These are phyloP conservation scores for Nitzschia sp. DNA, from an alignment of 108 stramenopile species.

Conservation along the genomic window DNA sequence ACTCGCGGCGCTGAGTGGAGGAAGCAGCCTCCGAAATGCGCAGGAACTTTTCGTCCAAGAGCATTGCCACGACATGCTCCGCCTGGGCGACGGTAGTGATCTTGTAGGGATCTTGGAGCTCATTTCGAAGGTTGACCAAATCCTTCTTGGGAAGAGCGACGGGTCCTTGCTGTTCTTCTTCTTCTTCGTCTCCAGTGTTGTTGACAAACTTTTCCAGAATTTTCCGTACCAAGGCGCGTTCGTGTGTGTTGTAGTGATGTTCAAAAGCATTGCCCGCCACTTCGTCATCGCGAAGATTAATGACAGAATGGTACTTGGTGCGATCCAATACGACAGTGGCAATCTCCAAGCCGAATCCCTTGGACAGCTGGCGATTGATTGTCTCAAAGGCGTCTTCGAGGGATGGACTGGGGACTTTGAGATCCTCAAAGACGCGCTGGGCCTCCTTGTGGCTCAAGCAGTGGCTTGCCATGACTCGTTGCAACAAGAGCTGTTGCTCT, in stretches of 20 bases:
- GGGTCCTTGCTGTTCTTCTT: slow-evolving; percentile 7
- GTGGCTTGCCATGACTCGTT: slow-evolving; percentile 64
- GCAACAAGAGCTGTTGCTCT: slow-evolving; percentile 70
- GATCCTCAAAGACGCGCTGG: slow-evolving; percentile 32
- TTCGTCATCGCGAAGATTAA: slow-evolving; percentile 41
- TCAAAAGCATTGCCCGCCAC: slow-evolving; percentile 39
- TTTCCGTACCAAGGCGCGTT: slow-evolving; percentile 50
- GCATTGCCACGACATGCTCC: slow-evolving; percentile 18
- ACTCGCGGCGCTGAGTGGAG: slow-evolving; percentile 16
- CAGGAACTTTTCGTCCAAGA: slow-evolving; percentile 41
- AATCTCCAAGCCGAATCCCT: slow-evolving; percentile 69
- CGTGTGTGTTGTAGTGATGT: slow-evolving; percentile 40
- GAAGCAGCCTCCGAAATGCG: background rate
- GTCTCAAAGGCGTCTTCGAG: slow-evolving; percentile 46
- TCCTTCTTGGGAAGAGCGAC: slow-evolving; percentile 36
- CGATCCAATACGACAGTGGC: slow-evolving; percentile 46
- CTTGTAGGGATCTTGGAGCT: slow-evolving; percentile 47
- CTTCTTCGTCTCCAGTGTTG: slow-evolving; percentile 20
- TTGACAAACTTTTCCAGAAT: slow-evolving; percentile 49
- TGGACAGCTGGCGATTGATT: slow-evolving; percentile 59
- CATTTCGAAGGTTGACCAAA: slow-evolving; percentile 59
- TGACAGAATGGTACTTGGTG: slow-evolving; percentile 60
- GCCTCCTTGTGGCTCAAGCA: slow-evolving; percentile 55
- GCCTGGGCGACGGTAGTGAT: slow-evolving; percentile 42
- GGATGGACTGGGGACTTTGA: slow-evolving; percentile 12